Evolutionary conservation across 148 eudicot genomes (phyloP).

Genomic region (Amaranthus hypochondriacus): DNA sequence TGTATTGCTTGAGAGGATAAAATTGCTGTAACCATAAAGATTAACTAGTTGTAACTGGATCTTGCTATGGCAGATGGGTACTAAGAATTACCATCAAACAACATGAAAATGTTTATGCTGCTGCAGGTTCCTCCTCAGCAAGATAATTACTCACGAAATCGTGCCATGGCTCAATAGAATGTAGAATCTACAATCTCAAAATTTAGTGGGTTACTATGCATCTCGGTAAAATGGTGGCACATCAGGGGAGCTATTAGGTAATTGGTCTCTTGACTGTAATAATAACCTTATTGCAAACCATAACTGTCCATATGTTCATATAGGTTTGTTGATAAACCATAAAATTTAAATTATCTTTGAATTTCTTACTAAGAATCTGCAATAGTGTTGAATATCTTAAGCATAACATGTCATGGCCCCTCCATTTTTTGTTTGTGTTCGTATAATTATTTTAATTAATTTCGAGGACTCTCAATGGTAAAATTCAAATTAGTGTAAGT

Average conservation of each 20-base stretch:
- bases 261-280: background rate
- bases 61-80: constrained; percentile 35
- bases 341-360: no score
- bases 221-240: constrained; percentile 78
- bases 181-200: constrained; percentile 85
- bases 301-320: background rate
- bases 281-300: background rate
- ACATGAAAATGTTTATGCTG: constrained; percentile 63
- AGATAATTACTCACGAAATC: constrained; percentile 49
- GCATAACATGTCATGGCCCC: no score
- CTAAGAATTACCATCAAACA: constrained; percentile 44
- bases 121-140: constrained; percentile 69
- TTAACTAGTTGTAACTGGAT: constrained; percentile 15
- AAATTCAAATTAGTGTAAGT: no score
- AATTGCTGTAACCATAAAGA: no score
- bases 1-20: background rate
- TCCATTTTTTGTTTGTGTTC: no score
- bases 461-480: no score
- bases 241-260: constrained; percentile 89
- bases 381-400: no score
- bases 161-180: constrained; percentile 70
- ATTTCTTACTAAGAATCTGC: no score
- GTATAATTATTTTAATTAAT: no score
- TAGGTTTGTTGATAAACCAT: background rate
- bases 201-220: constrained; percentile 71